Base-by-base conservation (phyloP, 2,329 filamentous ascomycete genomes). In the Stemphylium beticola region DNA sequence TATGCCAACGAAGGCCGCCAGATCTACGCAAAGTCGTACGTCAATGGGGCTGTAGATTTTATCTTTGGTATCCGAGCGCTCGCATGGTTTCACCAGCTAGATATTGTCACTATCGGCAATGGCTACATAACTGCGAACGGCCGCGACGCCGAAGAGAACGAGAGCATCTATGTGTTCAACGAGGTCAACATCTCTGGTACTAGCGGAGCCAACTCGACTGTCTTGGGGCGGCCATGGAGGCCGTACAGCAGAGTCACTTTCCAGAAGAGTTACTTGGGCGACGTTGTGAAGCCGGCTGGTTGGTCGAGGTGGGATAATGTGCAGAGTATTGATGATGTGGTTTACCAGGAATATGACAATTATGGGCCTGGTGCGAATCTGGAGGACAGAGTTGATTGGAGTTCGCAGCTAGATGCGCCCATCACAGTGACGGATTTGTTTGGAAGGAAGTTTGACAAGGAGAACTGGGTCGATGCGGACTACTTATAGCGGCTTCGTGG, bases 21-120 rank as follows among this genome's bases (percentile, higher is more conserved):
- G 61, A 65, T 85, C 34, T 86, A 84, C 64, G 81, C 78, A 18
- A 79, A 80, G 53, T 79, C 77, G 50, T 81, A 82, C 53, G 83
- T 86, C 57, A 78, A 82, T 36, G 83, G 83, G n/a, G 81, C 82
- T 5, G 80, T 82, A 38, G 84, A 86, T 61, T 84, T 84, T 59
- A 81, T 84, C 59, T 86, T 86, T 64, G 78, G 84, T 37, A 44
- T 58, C 6, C 56, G 77, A 52, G 76, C 80, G 45, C 61, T 72
- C 54, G 74, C 77, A 45, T 86, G 79, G 82, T 81, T 79, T 68
- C 76, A 67, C 18, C 56, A 64, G 26, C 24, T 81, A 33, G 62
- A 72, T 8, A 67, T 67, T 14, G 52, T 58, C 5, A 9, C 55
- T 2, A 57, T 64, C 4, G 55, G 57, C 2, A 8, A 43, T 0